Base-by-base conservation (phyloP, 2,329 filamentous ascomycete species). In the Emmonsiellopsis sp. region DNA sequence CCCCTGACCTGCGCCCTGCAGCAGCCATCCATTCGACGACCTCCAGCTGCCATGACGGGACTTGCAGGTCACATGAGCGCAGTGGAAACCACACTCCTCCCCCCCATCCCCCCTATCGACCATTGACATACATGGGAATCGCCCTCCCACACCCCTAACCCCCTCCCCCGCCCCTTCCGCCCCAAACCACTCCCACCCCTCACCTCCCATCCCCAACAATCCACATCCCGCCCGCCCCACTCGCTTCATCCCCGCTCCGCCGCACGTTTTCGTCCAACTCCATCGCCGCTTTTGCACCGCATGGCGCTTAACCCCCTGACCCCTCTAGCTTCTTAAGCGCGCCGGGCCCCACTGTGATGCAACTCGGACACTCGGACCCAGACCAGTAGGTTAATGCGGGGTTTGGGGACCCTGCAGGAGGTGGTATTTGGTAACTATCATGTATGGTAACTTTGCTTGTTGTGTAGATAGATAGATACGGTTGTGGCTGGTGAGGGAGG, bases 201-300 rank as follows among this genome's bases (percentile, higher is more conserved):
- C 40, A 17, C 51, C 49, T 56, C 54, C 57, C 33, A 51, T 51
- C 56, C 54, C 56, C 57, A 53, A 48, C 56, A 51, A 58, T 56
- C 57, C 39, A 14, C 13, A 3, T 31, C 40, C 14, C 49, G 32
- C 51, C 37, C 33, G 42, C 51, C 57, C 53, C 56, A 50, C 55
- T 52, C 53, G 44, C 53, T 43, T 49, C 43, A 42, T 56, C 59
- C 59, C 60, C 61, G 60, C 61, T 61, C 61, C 60, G 58, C 61
- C 61, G 60, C 56, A 56, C 59, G 52, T 53, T 60, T 57, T 51
- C 36, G 57, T 60, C 55, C 56, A 56, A 58, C 57, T 51, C 47
- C 42, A 55, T 62, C 53, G 61, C 61, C 58, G 61, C 61, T 63
- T 63, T 62, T 63, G 57, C 54, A 14, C 10, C 2, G 6, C 17